Conservation (phyloP, 805 yeast species). For the Komagataella ulmi region DNA sequence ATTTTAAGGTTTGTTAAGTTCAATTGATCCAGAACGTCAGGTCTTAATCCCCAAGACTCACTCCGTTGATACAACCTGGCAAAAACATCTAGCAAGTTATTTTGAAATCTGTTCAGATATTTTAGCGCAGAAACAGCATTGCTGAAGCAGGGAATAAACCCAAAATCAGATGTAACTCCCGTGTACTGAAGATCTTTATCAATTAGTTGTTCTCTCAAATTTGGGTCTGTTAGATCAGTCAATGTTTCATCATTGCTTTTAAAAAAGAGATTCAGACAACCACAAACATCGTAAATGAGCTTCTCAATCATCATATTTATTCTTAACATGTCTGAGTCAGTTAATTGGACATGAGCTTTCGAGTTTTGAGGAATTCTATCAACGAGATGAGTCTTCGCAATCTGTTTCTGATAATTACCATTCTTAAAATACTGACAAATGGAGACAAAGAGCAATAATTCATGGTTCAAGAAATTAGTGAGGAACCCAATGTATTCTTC, state of each 20-base stretch:
- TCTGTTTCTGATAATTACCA: constrained; percentile 26
- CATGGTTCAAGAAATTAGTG: constrained; percentile 18
- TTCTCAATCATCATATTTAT: constrained; percentile 18
- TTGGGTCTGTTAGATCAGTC: constrained; percentile 11
- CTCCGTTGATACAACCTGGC: constrained; percentile 17
- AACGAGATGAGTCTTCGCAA: background rate
- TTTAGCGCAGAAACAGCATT: constrained; percentile 48
- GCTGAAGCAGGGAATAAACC: constrained; percentile 51
- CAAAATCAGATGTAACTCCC: constrained; percentile 18
- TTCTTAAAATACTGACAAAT: constrained; percentile 39
- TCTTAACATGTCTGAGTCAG: constrained; percentile 26
- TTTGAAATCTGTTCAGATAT: constrained; percentile 33
- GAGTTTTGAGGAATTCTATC: constrained; percentile 16
- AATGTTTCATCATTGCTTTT: constrained; percentile 23
- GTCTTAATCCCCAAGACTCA: background rate
- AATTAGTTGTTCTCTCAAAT: background rate
- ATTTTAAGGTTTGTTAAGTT: constrained; percentile 7
- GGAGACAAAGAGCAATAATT: constrained; percentile 38
- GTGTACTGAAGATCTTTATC: constrained; percentile 1
- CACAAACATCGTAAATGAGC: constrained; percentile 14
- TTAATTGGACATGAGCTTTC: constrained; percentile 24
- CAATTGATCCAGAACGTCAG: background rate
- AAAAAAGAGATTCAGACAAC: constrained; percentile 13
- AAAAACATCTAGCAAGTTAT: constrained; percentile 24
- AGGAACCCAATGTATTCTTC: constrained; percentile 24